Conservation (phyloP, 495 filamentous ascomycete species). For the Evernia prunastri region DNA sequence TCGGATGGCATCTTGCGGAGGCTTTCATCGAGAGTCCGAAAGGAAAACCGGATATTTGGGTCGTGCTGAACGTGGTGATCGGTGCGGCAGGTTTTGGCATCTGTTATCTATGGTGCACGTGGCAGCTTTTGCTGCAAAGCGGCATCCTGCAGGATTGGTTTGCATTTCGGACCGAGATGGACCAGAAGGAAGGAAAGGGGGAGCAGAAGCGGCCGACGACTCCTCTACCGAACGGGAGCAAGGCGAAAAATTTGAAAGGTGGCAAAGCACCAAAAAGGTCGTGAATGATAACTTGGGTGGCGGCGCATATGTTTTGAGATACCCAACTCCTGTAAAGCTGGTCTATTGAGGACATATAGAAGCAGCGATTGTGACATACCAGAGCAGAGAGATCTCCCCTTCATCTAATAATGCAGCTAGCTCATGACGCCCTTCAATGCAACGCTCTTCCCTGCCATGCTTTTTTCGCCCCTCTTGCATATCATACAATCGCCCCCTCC, state of each 20-base stretch:
- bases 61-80: constrained; percentile 79
- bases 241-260: constrained; percentile 9
- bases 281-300: not conserved
- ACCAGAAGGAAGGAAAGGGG: not conserved
- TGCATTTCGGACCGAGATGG: constrained; percentile 19
- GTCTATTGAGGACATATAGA: not conserved
- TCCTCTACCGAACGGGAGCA: constrained; percentile 6
- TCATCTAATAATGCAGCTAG: not conserved
- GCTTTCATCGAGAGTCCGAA: constrained; percentile 56
- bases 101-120: constrained; percentile 85
- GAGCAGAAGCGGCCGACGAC: not conserved
- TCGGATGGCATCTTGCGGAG: constrained; percentile 73
- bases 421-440: not conserved
- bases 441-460: constrained; percentile 14
- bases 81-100: constrained; percentile 79
- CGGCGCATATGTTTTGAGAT: constrained; percentile 2
- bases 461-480: constrained; percentile 2
- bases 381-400: not conserved
- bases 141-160: constrained; percentile 27
- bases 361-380: not conserved
- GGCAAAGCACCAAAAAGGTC: constrained; percentile 13
- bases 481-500: not conserved
- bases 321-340: not conserved
- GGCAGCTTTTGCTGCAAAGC: constrained; percentile 60
- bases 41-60: constrained; percentile 86